Evolutionary conservation across 2,329 filamentous ascomycete genomes (phyloP).

Genomic region (Cadophora sp.): DNA sequence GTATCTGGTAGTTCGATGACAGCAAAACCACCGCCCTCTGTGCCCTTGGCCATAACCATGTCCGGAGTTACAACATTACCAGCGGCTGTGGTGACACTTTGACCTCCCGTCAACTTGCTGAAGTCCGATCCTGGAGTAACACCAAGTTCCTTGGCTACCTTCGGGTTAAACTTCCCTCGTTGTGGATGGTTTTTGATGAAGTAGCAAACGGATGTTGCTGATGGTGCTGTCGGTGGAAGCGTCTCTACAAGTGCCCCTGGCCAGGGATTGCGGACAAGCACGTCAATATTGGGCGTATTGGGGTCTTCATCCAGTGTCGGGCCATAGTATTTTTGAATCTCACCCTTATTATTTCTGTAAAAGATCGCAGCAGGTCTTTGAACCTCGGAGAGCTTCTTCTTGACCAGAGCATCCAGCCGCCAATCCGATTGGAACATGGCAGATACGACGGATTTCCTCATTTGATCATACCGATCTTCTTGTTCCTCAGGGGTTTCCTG

Average conservation of each 20-base stretch:
- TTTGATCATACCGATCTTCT: slow-evolving; percentile 52
- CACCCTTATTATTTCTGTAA: slow-evolving; percentile 66
- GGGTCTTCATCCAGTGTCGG: slow-evolving; percentile 61
- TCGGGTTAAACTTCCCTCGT: slow-evolving; percentile 80
- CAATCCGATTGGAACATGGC: slow-evolving; percentile 83
- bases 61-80: slow-evolving; percentile 79
- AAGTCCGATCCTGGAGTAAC: slow-evolving; percentile 67
- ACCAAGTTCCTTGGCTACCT: slow-evolving; percentile 68
- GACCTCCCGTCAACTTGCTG: slow-evolving; percentile 64
- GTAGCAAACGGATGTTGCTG: slow-evolving; percentile 79
- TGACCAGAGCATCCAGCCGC: slow-evolving; percentile 72
- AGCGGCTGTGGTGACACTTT: slow-evolving; percentile 66
- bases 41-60: slow-evolving; percentile 77
- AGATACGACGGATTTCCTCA: slow-evolving; percentile 68
- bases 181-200: slow-evolving; percentile 78
- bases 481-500: slow-evolving; percentile 46
- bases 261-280: slow-evolving; percentile 80
- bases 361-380: slow-evolving; percentile 74
- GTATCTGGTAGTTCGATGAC: slow-evolving; percentile 78
- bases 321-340: slow-evolving; percentile 73
- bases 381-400: slow-evolving; percentile 70
- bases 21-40: slow-evolving; percentile 75
- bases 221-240: slow-evolving; percentile 73
- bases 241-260: slow-evolving; percentile 68
- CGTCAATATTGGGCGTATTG: slow-evolving; percentile 67